Percentiles rank a stretch among this genome's conserved stretches.
Conservation (phyloP, 768 basidiomycete species). For the Epithele typhae region DNA sequence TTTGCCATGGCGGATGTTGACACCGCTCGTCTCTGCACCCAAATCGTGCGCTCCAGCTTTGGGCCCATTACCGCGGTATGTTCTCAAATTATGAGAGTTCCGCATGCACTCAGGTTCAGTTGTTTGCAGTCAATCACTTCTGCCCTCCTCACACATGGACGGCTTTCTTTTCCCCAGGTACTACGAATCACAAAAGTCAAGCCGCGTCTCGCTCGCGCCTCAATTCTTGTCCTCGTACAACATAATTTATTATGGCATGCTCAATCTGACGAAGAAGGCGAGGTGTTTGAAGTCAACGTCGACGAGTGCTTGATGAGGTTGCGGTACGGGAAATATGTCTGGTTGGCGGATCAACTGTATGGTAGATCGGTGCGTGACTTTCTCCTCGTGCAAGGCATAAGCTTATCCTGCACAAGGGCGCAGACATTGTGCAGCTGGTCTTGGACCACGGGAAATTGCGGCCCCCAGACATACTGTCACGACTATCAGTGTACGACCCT, state of each 20-base stretch:
- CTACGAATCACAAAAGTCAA: slow-evolving; percentile 66
- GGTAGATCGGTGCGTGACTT: slow-evolving; percentile 60
- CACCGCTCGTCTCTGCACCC: slow-evolving; percentile 53
- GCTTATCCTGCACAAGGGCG: slow-evolving; percentile 44
- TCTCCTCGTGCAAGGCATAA: background rate
- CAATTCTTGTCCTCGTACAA: slow-evolving; percentile 77
- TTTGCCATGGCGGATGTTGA: slow-evolving; percentile 67
- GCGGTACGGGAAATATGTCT: slow-evolving; percentile 80
- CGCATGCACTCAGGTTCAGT: background rate
- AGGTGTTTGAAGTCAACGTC: slow-evolving; percentile 76
- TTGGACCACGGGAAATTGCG: slow-evolving; percentile 86
- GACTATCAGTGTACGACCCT: slow-evolving; percentile 44
- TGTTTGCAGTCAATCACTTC: slow-evolving; percentile 62
- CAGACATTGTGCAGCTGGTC: slow-evolving; percentile 69
- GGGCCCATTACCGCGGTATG: slow-evolving; percentile 59
- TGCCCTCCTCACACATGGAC: slow-evolving; percentile 74
- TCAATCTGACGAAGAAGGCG: slow-evolving; percentile 63
- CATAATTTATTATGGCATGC: slow-evolving; percentile 92
- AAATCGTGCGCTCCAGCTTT: slow-evolving; percentile 63
- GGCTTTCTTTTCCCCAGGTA: slow-evolving; percentile 67
- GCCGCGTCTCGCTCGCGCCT: slow-evolving; percentile 62
- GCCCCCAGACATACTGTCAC: slow-evolving; percentile 61
- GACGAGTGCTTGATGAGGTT: slow-evolving; percentile 80
- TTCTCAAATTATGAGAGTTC: background rate
- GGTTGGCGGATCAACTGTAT: slow-evolving; percentile 65